Evolutionary conservation across 208 protist species (phyloP).

Genomic region (Acanthamoeba royreba): DNA sequence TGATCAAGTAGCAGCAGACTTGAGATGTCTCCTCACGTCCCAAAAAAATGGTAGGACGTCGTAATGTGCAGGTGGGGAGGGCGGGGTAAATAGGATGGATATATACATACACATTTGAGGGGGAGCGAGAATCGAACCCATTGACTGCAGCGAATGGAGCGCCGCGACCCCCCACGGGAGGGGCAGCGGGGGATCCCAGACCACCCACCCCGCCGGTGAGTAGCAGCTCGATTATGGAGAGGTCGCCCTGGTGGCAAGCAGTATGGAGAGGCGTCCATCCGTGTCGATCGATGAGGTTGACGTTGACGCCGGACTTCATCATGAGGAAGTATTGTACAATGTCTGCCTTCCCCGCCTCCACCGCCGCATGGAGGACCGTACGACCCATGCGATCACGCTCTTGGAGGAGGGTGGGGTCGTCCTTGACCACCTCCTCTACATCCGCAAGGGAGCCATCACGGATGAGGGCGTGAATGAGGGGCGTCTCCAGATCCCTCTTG

Average conservation of each 20-base stretch:
- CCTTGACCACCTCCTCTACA: background rate
- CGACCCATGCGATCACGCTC: background rate
- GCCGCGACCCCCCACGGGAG: too few relatives aligned
- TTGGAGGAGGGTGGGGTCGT: background rate
- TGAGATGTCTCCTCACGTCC: too few relatives aligned
- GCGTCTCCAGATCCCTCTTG: background rate
- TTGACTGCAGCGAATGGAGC: background rate
- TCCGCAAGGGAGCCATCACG: background rate
- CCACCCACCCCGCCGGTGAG: background rate
- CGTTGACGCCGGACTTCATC: background rate
- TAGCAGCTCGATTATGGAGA: background rate
- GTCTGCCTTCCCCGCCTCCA: background rate
- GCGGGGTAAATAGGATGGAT: too few relatives aligned
- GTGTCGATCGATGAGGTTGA: background rate
- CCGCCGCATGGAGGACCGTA: background rate
- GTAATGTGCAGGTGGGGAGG: too few relatives aligned
- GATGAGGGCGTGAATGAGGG: background rate
- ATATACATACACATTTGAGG: background rate
- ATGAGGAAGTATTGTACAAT: background rate
- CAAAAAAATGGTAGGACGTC: too few relatives aligned
- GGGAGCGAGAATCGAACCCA: background rate
- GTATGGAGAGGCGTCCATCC: conserved; percentile 4
- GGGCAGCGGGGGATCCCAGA: background rate
- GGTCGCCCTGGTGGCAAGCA: background rate
- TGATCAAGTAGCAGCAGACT: too few relatives aligned